phyloP scores from a whole-genome alignment of 345 rosid species.

The Lagerstroemia speciosa region DNA sequence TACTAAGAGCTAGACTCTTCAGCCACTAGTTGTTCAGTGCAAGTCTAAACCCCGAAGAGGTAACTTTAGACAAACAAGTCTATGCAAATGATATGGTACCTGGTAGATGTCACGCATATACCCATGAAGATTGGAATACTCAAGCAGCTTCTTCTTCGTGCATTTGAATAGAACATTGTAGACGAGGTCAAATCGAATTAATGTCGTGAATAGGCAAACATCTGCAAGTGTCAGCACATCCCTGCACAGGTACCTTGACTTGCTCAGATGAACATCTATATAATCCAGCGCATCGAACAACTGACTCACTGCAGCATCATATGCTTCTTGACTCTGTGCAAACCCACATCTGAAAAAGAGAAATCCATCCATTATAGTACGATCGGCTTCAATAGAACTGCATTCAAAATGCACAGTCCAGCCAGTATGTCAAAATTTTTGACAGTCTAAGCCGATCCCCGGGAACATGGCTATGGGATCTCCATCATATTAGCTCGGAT shows the following conservation, averaged over 20 bases:
- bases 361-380: background rate
- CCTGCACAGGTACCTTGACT: slow-evolving; percentile 66
- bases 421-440: too few relatives aligned
- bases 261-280: slow-evolving; percentile 46
- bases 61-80: background rate
- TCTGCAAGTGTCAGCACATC: slow-evolving; percentile 54
- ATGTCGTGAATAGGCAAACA: slow-evolving; percentile 72
- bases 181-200: slow-evolving; percentile 69
- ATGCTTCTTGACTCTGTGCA: slow-evolving; percentile 83
- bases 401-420: too few relatives aligned
- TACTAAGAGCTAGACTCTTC: background rate
- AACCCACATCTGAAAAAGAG: slow-evolving; percentile 55
- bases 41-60: background rate
- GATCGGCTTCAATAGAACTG: too few relatives aligned
- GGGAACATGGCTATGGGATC: too few relatives aligned
- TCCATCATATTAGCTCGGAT: background rate
- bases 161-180: slow-evolving; percentile 80
- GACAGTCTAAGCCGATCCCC: too few relatives aligned
- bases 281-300: slow-evolving; percentile 50
- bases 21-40: background rate
- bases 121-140: slow-evolving; percentile 58
- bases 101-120: slow-evolving; percentile 72
- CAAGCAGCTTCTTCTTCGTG: slow-evolving; percentile 68
- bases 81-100: slow-evolving; percentile 20
- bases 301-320: slow-evolving; percentile 56